These are phyloP conservation scores for Drosera spatulata DNA, from an alignment of 179 eudicot species.

Conservation along the genomic window DNA sequence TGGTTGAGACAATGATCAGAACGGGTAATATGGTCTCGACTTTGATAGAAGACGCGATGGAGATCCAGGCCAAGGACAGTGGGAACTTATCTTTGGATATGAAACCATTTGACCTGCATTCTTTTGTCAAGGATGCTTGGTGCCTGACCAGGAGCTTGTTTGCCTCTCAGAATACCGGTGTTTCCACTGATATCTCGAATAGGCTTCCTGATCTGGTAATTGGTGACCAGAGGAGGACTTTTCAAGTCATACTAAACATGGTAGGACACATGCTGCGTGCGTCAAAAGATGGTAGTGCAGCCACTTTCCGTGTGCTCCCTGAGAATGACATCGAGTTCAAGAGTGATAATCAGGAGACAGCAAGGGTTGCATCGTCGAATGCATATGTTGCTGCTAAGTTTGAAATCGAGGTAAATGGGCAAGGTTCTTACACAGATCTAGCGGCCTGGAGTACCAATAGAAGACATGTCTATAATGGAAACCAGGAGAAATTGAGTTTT, in stretches of 20 bases:
- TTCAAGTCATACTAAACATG: constrained; percentile 91
- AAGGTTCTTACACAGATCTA: constrained; percentile 47
- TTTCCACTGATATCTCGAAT: constrained; percentile 51
- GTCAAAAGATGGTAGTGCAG: constrained; percentile 29
- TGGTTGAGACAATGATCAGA: constrained; percentile 62
- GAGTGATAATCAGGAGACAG: constrained; percentile 46
- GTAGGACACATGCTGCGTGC: constrained; percentile 74
- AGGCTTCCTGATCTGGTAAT: constrained; percentile 49
- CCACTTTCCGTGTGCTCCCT: constrained; percentile 35
- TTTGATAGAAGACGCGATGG: constrained; percentile 76
- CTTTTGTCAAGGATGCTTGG: constrained; percentile 59
- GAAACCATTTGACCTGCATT: constrained; percentile 43
- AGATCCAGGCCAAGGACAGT: constrained; percentile 44
- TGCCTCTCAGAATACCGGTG: constrained; percentile 30
- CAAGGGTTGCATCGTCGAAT: constrained; percentile 58
- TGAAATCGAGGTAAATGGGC: constrained; percentile 40
- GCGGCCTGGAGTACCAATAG: constrained; percentile 33
- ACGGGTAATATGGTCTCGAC: constrained; percentile 67
- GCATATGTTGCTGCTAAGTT: constrained; percentile 49
- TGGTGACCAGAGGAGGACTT: constrained; percentile 80
- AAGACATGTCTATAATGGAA: constrained; percentile 22
- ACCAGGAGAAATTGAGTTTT: constrained; percentile 70
- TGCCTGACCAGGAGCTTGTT: constrained; percentile 76
- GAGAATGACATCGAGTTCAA: constrained; percentile 44
- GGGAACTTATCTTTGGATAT: constrained; percentile 53